These are phyloP conservation scores for Chaetomium fimeti DNA, from an alignment of 495 filamentous ascomycete genomes.

Conservation along the genomic window DNA sequence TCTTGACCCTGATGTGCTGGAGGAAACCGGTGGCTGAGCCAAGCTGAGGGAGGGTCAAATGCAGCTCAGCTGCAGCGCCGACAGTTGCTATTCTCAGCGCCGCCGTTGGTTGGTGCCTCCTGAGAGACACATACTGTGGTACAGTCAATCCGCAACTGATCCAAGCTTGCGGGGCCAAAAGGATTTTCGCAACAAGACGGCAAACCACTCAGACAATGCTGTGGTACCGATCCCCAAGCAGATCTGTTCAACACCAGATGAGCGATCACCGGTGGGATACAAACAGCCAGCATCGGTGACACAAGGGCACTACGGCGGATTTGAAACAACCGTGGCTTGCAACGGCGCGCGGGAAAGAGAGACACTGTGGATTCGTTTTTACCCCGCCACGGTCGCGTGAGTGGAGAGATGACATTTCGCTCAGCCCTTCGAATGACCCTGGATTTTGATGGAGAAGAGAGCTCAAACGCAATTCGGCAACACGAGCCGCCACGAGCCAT, in stretches of 20 bases:
- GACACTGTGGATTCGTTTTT: background rate
- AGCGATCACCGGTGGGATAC: background rate
- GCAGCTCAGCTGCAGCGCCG: background rate
- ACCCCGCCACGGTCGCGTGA: background rate
- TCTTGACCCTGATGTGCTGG: too few species aligned
- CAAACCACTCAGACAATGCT: background rate
- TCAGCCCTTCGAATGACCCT: background rate
- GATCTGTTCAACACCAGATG: background rate
- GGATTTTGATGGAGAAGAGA: background rate
- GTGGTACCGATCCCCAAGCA: background rate
- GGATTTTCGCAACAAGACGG: background rate
- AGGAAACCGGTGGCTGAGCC: background rate
- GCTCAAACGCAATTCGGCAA: too few species aligned
- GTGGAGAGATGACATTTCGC: background rate
- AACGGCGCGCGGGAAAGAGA: background rate
- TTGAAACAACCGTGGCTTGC: conserved; percentile 9
- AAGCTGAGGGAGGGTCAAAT: background rate
- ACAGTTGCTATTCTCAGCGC: conserved; percentile 6
- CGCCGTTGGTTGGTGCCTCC: conserved; percentile 1
- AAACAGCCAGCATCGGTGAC: background rate
- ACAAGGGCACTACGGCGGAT: background rate
- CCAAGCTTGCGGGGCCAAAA: background rate
- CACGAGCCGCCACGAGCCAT: too few species aligned
- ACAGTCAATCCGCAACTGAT: background rate
- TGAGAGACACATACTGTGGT: conserved; percentile 4